phyloP scores from a whole-genome alignment of 768 basidiomycete species.

The Russula emetica region DNA sequence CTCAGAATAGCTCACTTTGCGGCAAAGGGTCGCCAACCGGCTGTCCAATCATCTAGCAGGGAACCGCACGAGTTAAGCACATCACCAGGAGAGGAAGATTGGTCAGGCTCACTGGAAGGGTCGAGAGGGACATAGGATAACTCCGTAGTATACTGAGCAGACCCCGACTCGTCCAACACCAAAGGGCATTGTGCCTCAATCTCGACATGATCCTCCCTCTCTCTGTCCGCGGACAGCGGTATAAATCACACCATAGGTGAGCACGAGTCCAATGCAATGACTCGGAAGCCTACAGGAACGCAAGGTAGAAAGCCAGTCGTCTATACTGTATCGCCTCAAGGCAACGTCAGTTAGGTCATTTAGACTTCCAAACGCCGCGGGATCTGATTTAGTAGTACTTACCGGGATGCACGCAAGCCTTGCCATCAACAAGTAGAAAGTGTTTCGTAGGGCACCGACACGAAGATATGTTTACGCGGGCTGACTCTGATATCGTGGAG shows the following conservation, averaged over 20 bases:
- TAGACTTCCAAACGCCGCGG: background rate
- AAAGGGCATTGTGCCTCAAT: background rate
- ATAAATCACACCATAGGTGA: background rate
- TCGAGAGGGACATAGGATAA: no score
- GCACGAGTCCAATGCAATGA: background rate
- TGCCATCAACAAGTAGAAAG: background rate
- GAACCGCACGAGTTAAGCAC: no score
- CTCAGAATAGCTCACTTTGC: no score
- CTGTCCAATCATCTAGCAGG: no score
- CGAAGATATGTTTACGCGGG: background rate
- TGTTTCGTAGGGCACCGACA: background rate
- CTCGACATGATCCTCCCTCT: background rate
- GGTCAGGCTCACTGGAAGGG: background rate
- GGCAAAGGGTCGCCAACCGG: no score
- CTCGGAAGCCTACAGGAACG: background rate
- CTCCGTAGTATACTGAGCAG: background rate
- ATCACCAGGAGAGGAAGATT: no score
- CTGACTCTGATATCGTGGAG: background rate
- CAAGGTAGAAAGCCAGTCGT: background rate
- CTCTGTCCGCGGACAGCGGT: constrained; percentile 3
- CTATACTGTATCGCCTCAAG: background rate
- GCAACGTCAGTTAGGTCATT: background rate
- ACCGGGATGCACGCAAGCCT: background rate
- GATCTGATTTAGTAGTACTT: background rate
- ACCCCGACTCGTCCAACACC: background rate